Conservation (phyloP, 2,329 filamentous ascomycete species). For the Cytospora leucostoma region DNA sequence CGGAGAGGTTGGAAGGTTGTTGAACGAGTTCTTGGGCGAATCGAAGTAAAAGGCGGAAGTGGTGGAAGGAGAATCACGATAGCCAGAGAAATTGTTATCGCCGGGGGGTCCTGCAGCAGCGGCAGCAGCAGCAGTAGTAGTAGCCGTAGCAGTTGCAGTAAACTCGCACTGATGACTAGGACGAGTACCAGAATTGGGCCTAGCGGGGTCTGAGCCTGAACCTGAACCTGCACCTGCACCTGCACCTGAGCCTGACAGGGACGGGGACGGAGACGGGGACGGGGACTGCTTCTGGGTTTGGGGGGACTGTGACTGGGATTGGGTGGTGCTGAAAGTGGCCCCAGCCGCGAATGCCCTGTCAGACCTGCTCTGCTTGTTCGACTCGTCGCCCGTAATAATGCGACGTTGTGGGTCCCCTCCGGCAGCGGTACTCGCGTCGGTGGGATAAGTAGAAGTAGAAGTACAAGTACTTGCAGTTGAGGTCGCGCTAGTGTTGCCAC, state of each 20-base stretch:
- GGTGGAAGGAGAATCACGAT: constrained; percentile 37
- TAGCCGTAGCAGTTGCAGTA: constrained; percentile 6
- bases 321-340: constrained; percentile 4
- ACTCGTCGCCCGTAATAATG: constrained; percentile 17
- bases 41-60: constrained; percentile 28
- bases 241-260: constrained; percentile 23
- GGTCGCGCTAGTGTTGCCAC: constrained; percentile 17
- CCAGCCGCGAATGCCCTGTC: constrained; percentile 11
- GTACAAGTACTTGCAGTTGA: constrained; percentile 15
- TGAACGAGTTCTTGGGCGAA: constrained; percentile 34
- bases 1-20: constrained; percentile 38
- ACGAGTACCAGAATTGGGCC: constrained; percentile 22
- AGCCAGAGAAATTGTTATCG: constrained; percentile 29
- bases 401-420: constrained; percentile 14
- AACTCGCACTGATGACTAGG: not conserved
- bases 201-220: constrained; percentile 15
- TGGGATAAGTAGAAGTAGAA: not conserved
- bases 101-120: constrained; percentile 15
- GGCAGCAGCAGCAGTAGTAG: constrained; percentile 7
- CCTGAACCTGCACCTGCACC: constrained; percentile 15
- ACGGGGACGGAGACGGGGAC: constrained; percentile 16
- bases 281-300: not conserved
- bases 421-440: constrained; percentile 20
- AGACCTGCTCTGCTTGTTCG: constrained; percentile 14
- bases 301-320: constrained; percentile 5